Evolutionary conservation across 2,329 filamentous ascomycete species (phyloP).

Genomic region (Cladophialophora psammophila): DNA sequence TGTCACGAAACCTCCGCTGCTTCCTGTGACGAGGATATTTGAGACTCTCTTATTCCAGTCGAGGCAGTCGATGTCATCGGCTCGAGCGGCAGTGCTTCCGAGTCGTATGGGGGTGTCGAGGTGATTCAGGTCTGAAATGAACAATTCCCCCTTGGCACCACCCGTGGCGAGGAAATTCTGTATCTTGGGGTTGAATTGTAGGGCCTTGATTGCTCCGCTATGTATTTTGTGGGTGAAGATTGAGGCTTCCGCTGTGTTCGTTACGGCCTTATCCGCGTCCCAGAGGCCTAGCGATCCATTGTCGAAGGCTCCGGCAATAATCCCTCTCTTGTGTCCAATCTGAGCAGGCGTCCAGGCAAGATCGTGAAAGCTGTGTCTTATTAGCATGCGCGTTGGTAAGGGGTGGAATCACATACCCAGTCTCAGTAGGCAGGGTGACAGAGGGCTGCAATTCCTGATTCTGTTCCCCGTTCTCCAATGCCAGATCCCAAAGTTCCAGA

Average conservation of each 20-base stretch:
- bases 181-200: conserved; percentile 95
- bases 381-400: conserved; percentile 20
- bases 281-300: conserved; percentile 92
- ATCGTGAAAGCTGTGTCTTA: conserved; percentile 80
- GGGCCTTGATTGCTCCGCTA: conserved; percentile 86
- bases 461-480: conserved; percentile 76
- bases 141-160: conserved; percentile 94
- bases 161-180: conserved; percentile 91
- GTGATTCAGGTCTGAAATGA: conserved; percentile 93
- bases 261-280: conserved; percentile 77
- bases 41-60: conserved; percentile 99
- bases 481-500: conserved; percentile 94
- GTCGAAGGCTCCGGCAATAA: conserved; percentile 94
- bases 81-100: conserved; percentile 84
- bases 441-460: conserved; percentile 85
- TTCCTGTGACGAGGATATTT: conserved; percentile 94
- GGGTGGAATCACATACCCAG: conserved; percentile 68
- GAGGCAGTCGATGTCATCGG: conserved; percentile 93
- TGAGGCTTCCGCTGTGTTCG: conserved; percentile 71
- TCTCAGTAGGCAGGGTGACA: conserved; percentile 83
- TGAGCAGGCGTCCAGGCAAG: conserved; percentile 90
- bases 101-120: conserved; percentile 85
- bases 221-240: conserved; percentile 90
- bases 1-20: conserved; percentile 91
- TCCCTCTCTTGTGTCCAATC: conserved; percentile 78